Percentiles rank a stretch among this genome's conserved stretches.
These are phyloP conservation scores for Exserohilum turcica DNA, from an alignment of 2,329 filamentous ascomycete species.

Conservation along the genomic window DNA sequence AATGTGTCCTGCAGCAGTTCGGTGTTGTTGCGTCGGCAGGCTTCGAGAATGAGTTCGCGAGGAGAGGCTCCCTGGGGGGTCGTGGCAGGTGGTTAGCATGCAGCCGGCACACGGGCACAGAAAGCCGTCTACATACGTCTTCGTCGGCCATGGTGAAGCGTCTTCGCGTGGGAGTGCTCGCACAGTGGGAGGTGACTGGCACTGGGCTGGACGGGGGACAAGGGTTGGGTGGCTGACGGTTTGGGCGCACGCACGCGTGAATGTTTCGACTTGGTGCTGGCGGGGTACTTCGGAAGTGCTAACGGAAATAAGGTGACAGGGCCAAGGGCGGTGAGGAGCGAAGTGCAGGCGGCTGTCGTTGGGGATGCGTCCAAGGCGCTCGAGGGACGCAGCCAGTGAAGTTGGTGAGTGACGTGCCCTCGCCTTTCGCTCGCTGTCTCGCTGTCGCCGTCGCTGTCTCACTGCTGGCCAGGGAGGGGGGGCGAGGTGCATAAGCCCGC, in stretches of 20 bases:
- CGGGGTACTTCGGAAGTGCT: conserved; percentile 17
- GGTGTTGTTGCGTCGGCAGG: conserved; percentile 90
- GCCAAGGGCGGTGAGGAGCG: conserved; percentile 8
- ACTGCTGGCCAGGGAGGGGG: neutral
- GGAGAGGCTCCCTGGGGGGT: conserved; percentile 82
- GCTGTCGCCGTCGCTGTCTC: neutral
- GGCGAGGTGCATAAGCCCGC: conserved; percentile 17
- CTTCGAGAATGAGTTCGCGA: conserved; percentile 86
- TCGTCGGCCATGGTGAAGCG: conserved; percentile 46
- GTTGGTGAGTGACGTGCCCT: neutral
- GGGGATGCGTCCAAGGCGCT: neutral
- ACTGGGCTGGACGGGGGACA: no score
- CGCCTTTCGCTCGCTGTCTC: neutral
- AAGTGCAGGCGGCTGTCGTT: neutral
- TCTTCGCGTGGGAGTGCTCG: neutral
- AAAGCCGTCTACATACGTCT: conserved; percentile 27
- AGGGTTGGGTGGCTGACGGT: conserved; percentile 3
- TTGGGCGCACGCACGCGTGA: conserved; percentile 4
- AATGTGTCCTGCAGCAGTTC: conserved; percentile 81
- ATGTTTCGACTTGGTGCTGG: conserved; percentile 12
- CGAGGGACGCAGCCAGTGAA: neutral
- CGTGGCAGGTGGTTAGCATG: conserved; percentile 18
- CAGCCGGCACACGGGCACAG: neutral
- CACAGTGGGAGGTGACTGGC: no score
- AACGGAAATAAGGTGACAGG: conserved; percentile 14